Percentiles rank a stretch among this genome's conserved stretches.
These are phyloP conservation scores for Takashimella koratensis DNA, from an alignment of 1,284 basidiomycete genomes.

Conservation along the genomic window DNA sequence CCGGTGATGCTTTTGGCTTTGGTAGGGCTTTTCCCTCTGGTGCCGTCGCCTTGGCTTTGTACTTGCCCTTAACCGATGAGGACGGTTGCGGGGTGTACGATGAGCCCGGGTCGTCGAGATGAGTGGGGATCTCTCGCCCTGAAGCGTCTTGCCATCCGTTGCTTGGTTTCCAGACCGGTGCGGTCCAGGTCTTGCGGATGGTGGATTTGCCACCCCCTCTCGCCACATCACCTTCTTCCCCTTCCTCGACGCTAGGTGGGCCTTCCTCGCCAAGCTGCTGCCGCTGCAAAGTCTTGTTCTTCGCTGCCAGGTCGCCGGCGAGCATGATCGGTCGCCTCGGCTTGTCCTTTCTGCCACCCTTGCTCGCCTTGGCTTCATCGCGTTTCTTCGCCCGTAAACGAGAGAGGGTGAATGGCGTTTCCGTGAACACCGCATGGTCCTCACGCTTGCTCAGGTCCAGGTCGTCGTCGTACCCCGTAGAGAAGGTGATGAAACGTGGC, in stretches of 20 bases:
- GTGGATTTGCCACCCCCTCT: no score
- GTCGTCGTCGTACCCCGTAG: no score
- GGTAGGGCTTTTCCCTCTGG: no score
- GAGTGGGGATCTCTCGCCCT: not conserved
- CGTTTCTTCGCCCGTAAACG: conserved; percentile 2
- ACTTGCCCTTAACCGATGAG: not conserved
- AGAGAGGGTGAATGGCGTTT: conserved; percentile 28
- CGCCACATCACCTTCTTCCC: not conserved
- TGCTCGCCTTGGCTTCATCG: not conserved
- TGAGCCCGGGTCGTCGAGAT: not conserved
- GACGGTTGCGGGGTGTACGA: not conserved
- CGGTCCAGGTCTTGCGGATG: no score
- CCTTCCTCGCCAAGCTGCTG: not conserved
- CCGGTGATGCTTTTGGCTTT: not conserved
- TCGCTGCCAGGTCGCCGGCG: not conserved
- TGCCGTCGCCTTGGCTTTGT: not conserved
- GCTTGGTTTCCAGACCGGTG: not conserved
- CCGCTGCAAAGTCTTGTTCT: not conserved
- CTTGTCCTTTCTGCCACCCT: not conserved
- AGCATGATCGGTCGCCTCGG: not conserved
- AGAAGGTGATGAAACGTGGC: no score
- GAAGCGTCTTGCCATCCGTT: not conserved
- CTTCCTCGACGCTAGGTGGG: not conserved
- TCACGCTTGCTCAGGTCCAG: conserved; percentile 24
- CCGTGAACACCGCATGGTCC: conserved; percentile 17